These are phyloP conservation scores for Nannochloropsis gaditana DNA, from an alignment of 108 stramenopile genomes.

Conservation along the genomic window DNA sequence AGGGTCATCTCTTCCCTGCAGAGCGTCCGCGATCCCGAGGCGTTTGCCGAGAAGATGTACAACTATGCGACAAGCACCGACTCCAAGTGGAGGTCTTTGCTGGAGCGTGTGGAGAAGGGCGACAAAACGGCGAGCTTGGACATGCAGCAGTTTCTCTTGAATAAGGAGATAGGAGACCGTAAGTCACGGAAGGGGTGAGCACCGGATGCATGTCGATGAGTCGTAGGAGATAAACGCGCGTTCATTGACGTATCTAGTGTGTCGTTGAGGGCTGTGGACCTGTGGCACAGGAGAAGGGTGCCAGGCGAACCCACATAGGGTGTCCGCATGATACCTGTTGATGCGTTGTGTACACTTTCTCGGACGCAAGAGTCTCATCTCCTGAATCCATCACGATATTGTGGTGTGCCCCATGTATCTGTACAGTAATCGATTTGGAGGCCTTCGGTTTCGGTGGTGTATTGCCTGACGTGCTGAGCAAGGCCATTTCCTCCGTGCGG, in stretches of 20 bases:
- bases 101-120: background rate
- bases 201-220: background rate
- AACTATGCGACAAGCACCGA: background rate
- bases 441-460: conserved; percentile 1
- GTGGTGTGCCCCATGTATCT: background rate
- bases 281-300: too few relatives aligned
- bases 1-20: background rate
- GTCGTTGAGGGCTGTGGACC: too few relatives aligned
- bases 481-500: background rate
- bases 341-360: too few relatives aligned
- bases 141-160: background rate
- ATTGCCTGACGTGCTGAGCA: background rate
- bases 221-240: too few relatives aligned
- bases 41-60: background rate
- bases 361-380: too few relatives aligned
- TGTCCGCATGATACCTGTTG: too few relatives aligned
- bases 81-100: background rate
- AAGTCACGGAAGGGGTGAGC: background rate
- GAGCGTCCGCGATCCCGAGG: background rate
- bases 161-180: conserved; percentile 3
- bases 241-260: too few relatives aligned
- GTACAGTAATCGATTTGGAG: background rate
- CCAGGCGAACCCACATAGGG: too few relatives aligned
- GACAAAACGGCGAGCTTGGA: background rate
- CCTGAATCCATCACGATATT: too few relatives aligned